A percentile compares a stretch with the other conserved stretches of the same genome.
Conservation (phyloP, 78 protist species). For the Monocercomonoides exilis region DNA sequence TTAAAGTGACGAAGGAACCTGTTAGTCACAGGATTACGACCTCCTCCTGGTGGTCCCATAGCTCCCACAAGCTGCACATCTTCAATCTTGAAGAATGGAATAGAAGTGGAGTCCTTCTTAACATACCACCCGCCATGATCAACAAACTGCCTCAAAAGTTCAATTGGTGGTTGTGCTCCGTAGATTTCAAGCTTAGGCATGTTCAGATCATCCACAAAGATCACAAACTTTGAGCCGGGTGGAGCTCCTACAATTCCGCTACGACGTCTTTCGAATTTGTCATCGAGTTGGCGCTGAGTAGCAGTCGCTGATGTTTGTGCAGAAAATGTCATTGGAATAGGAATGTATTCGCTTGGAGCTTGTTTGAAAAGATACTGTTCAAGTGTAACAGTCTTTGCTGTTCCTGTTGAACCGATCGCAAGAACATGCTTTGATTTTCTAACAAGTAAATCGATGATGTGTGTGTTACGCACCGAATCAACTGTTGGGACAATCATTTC, state of each 20-base stretch:
- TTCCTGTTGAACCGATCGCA: slow-evolving; percentile 74
- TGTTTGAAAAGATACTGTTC: slow-evolving; percentile 28
- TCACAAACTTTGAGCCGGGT: slow-evolving; percentile 35
- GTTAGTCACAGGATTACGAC: slow-evolving; percentile 55
- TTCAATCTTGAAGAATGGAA: slow-evolving; percentile 31
- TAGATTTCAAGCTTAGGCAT: slow-evolving; percentile 64
- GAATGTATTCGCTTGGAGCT: slow-evolving; percentile 1
- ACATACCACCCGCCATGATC: slow-evolving; percentile 71
- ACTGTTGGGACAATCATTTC: slow-evolving; percentile 72
- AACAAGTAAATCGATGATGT: slow-evolving; percentile 43
- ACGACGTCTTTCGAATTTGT: slow-evolving; percentile 44
- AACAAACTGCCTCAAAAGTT: slow-evolving; percentile 69
- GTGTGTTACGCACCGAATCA: slow-evolving; percentile 64
- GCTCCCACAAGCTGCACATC: slow-evolving; percentile 45
- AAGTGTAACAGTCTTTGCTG: slow-evolving; percentile 63
- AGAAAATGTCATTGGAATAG: slow-evolving; percentile 40
- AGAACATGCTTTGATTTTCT: slow-evolving; percentile 15
- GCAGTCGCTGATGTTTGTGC: slow-evolving; percentile 59
- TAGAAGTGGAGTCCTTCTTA: slow-evolving; percentile 37
- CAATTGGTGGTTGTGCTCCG: slow-evolving; percentile 77
- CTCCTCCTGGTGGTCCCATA: slow-evolving; percentile 84
- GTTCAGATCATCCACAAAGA: slow-evolving; percentile 73
- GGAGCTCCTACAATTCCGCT: slow-evolving; percentile 58
- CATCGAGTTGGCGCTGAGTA: slow-evolving; percentile 61
- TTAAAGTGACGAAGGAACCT: slow-evolving; percentile 73